These are phyloP conservation scores for Raddia distichophylla DNA, from an alignment of 176 grass and related monocot species.

Conservation along the genomic window DNA sequence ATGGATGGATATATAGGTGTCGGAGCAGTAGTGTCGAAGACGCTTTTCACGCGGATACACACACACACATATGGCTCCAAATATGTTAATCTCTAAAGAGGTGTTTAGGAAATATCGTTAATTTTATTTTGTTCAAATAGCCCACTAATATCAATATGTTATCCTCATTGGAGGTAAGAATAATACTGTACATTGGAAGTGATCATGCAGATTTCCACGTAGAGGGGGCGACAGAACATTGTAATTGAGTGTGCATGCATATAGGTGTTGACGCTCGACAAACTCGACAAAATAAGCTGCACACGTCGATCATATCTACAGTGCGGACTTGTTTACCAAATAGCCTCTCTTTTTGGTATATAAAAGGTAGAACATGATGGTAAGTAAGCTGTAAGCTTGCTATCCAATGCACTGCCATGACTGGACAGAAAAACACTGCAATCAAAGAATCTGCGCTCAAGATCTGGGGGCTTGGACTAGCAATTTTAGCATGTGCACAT, in stretches of 20 bases:
- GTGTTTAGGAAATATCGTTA: too few species aligned
- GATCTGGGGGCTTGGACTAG: neutral
- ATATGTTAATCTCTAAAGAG: too few species aligned
- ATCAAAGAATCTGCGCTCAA: conserved; percentile 24
- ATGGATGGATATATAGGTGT: neutral
- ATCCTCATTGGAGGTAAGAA: too few species aligned
- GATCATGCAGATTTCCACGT: too few species aligned
- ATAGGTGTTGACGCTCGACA: neutral
- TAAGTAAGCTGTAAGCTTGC: neutral
- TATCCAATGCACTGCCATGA: conserved; percentile 17
- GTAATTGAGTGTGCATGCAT: neutral
- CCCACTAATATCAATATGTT: too few species aligned
- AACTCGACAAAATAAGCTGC: conserved; percentile 1
- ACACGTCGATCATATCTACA: neutral
- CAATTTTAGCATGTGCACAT: neutral
- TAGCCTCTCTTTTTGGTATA: neutral
- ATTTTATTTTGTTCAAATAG: too few species aligned
- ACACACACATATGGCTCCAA: too few species aligned
- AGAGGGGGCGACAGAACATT: too few species aligned
- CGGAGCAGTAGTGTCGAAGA: too few species aligned
- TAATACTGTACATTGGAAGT: too few species aligned
- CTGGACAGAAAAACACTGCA: neutral
- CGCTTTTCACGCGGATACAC: too few species aligned
- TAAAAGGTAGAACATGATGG: neutral
- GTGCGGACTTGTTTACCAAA: neutral